Conservation (phyloP, 1,284 basidiomycete genomes). For the Trichosporon faecale region DNA sequence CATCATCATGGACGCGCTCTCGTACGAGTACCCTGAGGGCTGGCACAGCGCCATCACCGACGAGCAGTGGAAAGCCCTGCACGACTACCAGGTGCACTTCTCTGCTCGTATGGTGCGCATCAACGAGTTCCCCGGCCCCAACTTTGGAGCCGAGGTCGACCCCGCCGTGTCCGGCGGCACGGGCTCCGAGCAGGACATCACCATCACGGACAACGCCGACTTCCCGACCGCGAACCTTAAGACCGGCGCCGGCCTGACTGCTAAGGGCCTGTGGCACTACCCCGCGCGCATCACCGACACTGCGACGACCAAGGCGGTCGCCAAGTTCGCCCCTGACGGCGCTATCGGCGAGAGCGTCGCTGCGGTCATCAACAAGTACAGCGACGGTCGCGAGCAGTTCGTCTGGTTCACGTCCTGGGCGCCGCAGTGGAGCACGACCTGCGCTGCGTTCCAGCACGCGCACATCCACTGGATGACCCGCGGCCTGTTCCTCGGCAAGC, state of each 20-base stretch:
- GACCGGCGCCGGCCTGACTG: background rate
- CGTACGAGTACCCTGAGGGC: background rate
- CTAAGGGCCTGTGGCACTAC: slow-evolving; percentile 16
- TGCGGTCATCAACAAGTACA: slow-evolving; percentile 16
- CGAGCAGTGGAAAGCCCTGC: slow-evolving; percentile 12
- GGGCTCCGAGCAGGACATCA: slow-evolving; percentile 11
- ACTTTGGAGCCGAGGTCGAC: background rate
- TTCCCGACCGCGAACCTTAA: slow-evolving; percentile 14
- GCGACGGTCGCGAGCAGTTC: slow-evolving; percentile 11
- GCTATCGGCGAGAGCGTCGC: background rate
- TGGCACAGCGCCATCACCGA: slow-evolving; percentile 12
- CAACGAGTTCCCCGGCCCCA: slow-evolving; percentile 16
- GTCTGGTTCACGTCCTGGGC: slow-evolving; percentile 18
- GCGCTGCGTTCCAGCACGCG: slow-evolving; percentile 14
- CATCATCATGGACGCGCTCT: slow-evolving; percentile 11
- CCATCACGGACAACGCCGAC: slow-evolving; percentile 7
- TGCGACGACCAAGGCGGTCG: slow-evolving; percentile 10
- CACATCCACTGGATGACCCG: slow-evolving; percentile 21
- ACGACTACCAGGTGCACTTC: slow-evolving; percentile 14
- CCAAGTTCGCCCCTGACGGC: slow-evolving; percentile 1
- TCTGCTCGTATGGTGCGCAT: slow-evolving; percentile 17
- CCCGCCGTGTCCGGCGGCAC: background rate
- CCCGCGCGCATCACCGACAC: slow-evolving; percentile 4
- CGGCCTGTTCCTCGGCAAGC: slow-evolving; percentile 20
- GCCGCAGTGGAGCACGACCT: slow-evolving; percentile 16